Evolutionary conservation across 2,329 filamentous ascomycete species (phyloP), one percentile per base, ranked within the genome.

Genomic region (Colletotrichum lini): DNA sequence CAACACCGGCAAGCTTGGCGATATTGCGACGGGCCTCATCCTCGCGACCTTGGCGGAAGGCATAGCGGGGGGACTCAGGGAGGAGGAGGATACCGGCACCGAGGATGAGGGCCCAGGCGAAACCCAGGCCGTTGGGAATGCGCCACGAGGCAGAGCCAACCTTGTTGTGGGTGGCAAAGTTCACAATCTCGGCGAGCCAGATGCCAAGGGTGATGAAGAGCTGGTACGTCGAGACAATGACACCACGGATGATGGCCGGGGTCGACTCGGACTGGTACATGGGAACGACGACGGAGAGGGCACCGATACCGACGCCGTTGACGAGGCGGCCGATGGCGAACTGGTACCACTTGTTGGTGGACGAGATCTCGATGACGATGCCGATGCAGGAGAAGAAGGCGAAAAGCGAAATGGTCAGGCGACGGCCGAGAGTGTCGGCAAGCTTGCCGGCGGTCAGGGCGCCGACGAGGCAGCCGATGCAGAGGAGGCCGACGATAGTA

Each of bases 261-360:
- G 89, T 88, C 67, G 87, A 90, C 79, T 93, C 91, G 18, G 86
- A 88, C 78, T 92, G 90, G 75, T 93, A 93, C 88, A 93, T 90
- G 58, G 90, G 90, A 1, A 91, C 89, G 35, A 89, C 82, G 52
- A 92, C 90, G 7, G 88, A 91, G 0, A 93, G 83, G 23, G 88
- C 85, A 38, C 91, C 91, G 57, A 93, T 89, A 23, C 90, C 90
- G 2, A 92, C 78, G 74, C 91, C 91, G 30, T 90, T 91, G n/a
- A 92, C 85, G 74, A 91, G 86, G 54, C 91, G 85, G 58, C 91
- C 91, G 21, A 91, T 79, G 38, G 90, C 90, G 69, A 93, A 87
- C 75, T 93, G 91, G 70, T 87, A 88, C 91, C 91, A 93, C 53
- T 80, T 80, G 3, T 74, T 77, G 1, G 80, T 75, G 0, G 90